Evolutionary conservation across 108 stramenopile genomes (phyloP).

Genomic region (Pseudonitzschia pungens): DNA sequence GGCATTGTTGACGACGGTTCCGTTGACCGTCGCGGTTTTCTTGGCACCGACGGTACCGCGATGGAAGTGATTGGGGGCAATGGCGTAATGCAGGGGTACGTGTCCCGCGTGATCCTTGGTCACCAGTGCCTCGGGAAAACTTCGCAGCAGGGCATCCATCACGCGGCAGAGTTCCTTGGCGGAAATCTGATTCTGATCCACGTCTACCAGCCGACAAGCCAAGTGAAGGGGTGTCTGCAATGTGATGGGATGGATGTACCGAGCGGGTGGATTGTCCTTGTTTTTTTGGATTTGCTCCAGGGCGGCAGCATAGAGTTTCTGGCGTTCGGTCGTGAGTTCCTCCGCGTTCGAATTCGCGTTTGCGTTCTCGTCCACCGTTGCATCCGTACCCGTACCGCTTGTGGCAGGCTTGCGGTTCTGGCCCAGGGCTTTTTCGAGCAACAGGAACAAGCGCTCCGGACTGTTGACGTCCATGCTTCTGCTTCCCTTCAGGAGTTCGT

Average conservation of each 20-base stretch:
- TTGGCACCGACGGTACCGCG: constrained; percentile 15
- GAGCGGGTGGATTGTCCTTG: constrained; percentile 10
- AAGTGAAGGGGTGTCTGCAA: constrained; percentile 68
- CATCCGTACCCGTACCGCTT: not conserved
- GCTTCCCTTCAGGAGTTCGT: not conserved
- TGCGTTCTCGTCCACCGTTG: too few relatives aligned
- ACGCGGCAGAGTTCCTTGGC: constrained; percentile 26
- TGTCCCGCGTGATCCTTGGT: constrained; percentile 44
- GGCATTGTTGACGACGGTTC: not conserved
- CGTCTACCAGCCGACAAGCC: constrained; percentile 54
- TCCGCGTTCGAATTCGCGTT: too few relatives aligned
- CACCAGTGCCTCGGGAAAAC: constrained; percentile 30
- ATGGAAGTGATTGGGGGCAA: constrained; percentile 32
- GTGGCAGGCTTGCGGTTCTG: not conserved
- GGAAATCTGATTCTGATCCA: constrained; percentile 14
- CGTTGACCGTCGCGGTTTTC: not conserved
- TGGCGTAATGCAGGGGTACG: constrained; percentile 60
- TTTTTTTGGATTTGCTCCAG: constrained; percentile 5
- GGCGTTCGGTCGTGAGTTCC: constrained; percentile 14
- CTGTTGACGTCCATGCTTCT: constrained; percentile 7
- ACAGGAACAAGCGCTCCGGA: constrained; percentile 27
- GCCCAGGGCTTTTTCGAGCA: constrained; percentile 25
- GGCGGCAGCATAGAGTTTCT: not conserved
- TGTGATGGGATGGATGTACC: constrained; percentile 50
- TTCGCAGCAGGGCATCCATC: constrained; percentile 34